Conservation (phyloP, 139 green algal species). For the Chlorella sp. region DNA sequence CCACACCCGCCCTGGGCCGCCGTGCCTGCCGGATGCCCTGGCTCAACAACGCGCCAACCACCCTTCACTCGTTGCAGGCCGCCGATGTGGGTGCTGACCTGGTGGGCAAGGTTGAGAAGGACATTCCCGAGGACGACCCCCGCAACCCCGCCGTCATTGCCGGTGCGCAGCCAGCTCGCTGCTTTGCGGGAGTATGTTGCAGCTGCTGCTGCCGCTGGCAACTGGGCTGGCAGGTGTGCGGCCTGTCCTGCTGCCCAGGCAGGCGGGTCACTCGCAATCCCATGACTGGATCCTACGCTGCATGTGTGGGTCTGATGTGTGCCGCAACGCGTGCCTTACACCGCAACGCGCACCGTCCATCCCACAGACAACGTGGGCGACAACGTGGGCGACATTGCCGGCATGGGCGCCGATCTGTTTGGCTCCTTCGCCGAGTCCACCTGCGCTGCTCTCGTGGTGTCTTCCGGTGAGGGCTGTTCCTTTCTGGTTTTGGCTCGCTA, state of each 20-base stretch:
- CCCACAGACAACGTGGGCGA: slow-evolving; percentile 97
- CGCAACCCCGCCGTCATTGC: slow-evolving; percentile 98
- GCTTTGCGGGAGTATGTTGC: too few species aligned
- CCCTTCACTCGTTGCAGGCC: slow-evolving; percentile 92
- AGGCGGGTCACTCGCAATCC: too few species aligned
- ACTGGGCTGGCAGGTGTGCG: too few species aligned
- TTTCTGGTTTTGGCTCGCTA: too few species aligned
- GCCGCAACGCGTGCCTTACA: too few species aligned
- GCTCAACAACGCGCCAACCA: too few species aligned
- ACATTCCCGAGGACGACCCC: slow-evolving; percentile 99
- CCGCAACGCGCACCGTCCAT: background rate
- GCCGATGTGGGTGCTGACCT: slow-evolving; percentile 98
- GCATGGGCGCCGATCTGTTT: slow-evolving; percentile 99
- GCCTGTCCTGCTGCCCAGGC: too few species aligned
- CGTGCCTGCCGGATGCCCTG: too few species aligned
- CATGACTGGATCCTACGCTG: too few species aligned
- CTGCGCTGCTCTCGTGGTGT: slow-evolving; percentile 95
- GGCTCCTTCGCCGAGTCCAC: slow-evolving; percentile 97
- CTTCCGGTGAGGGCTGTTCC: slow-evolving; percentile 66
- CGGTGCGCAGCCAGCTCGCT: slow-evolving; percentile 72
- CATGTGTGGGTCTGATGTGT: too few species aligned
- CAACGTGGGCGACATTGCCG: slow-evolving; percentile 99
- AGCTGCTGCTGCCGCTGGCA: background rate
- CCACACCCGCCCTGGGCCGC: too few species aligned
- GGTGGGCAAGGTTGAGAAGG: slow-evolving; percentile 98